Conservation (phyloP, 116 monocot genomes). For the Papilionanthe hybrid region DNA sequence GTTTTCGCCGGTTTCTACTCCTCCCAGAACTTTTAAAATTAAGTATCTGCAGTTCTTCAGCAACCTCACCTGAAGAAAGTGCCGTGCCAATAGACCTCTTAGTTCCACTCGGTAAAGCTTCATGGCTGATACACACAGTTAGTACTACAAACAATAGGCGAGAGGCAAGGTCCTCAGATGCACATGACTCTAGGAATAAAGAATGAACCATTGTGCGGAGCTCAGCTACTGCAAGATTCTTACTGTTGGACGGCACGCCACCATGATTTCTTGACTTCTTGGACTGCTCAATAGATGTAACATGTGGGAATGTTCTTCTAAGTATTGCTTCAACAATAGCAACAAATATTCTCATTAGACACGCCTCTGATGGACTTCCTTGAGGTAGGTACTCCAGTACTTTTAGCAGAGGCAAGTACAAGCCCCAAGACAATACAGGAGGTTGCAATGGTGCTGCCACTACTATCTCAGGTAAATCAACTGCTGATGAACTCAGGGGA, state of each 20-base stretch:
- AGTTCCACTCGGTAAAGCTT: constrained; percentile 86
- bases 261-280: constrained; percentile 46
- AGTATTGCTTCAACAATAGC: constrained; percentile 94
- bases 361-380: constrained; percentile 98
- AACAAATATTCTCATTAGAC: constrained; percentile 97
- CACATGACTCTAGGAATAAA: constrained; percentile 86
- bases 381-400: constrained; percentile 90
- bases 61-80: constrained; percentile 28
- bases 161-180: constrained; percentile 90
- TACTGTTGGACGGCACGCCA: constrained; percentile 56
- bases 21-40: constrained; percentile 36
- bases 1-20: constrained; percentile 51
- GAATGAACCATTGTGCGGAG: constrained; percentile 93
- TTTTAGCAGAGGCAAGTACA: constrained; percentile 84
- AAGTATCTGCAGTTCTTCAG: constrained; percentile 16
- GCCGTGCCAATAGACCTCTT: constrained; percentile 63
- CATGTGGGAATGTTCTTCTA: constrained; percentile 74
- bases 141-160: constrained; percentile 91
- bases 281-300: constrained; percentile 36
- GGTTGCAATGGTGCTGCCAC: constrained; percentile 90
- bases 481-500: constrained; percentile 84
- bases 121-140: constrained; percentile 91
- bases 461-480: constrained; percentile 94
- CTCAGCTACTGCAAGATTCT: constrained; percentile 87
- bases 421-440: constrained; percentile 85